Conservation (phyloP, 306 rosid genomes). For the Fagus sylvatica region DNA sequence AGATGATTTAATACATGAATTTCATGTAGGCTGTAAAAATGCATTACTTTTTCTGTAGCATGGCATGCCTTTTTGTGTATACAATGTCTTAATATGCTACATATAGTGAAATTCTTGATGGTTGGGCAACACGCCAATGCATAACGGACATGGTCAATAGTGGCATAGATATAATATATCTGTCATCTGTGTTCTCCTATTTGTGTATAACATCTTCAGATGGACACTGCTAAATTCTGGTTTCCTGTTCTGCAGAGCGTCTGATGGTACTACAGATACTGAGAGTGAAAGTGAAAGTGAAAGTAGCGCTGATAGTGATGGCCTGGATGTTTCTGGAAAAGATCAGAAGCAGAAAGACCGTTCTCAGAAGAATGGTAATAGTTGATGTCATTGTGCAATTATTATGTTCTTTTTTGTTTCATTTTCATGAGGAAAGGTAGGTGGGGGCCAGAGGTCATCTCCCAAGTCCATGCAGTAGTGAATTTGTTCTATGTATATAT, state of each 20-base stretch:
- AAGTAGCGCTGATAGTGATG: conserved; percentile 47
- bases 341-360: conserved; percentile 42
- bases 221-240: conserved; percentile 5
- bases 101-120: neutral
- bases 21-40: neutral
- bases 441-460: neutral
- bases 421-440: neutral
- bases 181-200: neutral
- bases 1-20: neutral
- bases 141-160: too few species aligned
- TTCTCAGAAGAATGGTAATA: conserved; percentile 51
- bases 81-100: neutral
- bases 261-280: conserved; percentile 52
- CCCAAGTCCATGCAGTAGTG: too few species aligned
- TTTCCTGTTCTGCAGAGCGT: conserved; percentile 49
- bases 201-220: neutral
- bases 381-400: neutral
- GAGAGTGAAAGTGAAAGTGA: conserved; percentile 56
- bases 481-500: too few species aligned
- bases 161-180: too few species aligned
- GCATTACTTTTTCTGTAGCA: neutral
- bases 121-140: neutral
- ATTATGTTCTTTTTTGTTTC: neutral
- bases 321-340: conserved; percentile 40
- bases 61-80: neutral